phyloP scores from a whole-genome alignment of 176 grass and related monocot genomes.

The Melocanna baccifera region DNA sequence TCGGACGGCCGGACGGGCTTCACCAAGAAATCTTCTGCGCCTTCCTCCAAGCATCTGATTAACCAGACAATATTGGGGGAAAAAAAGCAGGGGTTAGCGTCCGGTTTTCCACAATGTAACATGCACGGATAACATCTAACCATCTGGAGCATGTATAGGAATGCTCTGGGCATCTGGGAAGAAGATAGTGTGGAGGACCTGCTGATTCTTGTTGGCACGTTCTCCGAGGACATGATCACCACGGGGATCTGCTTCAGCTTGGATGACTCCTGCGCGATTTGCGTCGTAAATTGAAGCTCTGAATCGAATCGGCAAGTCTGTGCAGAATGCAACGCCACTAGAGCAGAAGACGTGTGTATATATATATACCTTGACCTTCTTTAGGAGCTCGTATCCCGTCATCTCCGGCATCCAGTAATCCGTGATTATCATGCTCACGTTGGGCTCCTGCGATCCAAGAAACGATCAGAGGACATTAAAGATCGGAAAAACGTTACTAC shows the following conservation, averaged over 20 bases:
- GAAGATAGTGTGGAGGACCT: slow-evolving; percentile 13
- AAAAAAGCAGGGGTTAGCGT: neutral
- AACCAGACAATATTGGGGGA: neutral
- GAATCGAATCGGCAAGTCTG: neutral
- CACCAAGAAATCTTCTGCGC: slow-evolving; percentile 86
- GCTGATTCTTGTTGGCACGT: slow-evolving; percentile 73
- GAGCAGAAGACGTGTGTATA: neutral
- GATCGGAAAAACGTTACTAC: neutral
- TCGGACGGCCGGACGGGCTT: slow-evolving; percentile 70
- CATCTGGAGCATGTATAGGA: neutral
- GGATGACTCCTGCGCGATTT: slow-evolving; percentile 60
- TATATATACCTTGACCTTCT: slow-evolving; percentile 67
- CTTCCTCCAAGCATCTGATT: slow-evolving; percentile 78
- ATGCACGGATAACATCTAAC: neutral
- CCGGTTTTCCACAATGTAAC: neutral
- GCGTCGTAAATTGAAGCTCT: neutral
- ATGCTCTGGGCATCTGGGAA: too few species aligned
- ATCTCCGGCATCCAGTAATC: slow-evolving; percentile 99
- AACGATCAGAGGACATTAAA: neutral
- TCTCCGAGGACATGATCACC: slow-evolving; percentile 96
- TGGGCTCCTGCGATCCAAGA: slow-evolving; percentile 53
- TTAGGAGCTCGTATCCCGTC: slow-evolving; percentile 91
- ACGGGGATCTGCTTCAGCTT: slow-evolving; percentile 75
- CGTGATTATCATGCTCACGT: slow-evolving; percentile 89
- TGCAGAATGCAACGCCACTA: neutral